phyloP scores from a whole-genome alignment of 768 basidiomycete species.

The Floccularia luteovirens region DNA sequence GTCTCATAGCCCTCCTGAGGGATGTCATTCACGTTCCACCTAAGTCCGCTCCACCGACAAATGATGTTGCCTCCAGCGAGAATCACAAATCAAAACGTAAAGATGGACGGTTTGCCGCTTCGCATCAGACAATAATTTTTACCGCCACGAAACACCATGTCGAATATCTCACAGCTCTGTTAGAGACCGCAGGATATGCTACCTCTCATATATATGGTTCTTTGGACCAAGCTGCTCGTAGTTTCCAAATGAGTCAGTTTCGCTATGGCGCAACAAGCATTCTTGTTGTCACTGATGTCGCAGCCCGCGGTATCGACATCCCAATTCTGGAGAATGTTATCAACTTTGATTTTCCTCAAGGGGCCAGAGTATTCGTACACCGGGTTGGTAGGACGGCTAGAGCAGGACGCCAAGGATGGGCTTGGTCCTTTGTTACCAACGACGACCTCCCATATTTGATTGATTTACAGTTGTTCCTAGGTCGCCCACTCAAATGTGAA shows the following conservation, averaged over 20 bases:
- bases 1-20: constrained; percentile 72
- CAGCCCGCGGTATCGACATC: constrained; percentile 96
- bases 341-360: constrained; percentile 97
- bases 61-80: constrained; percentile 21
- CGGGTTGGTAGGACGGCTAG: constrained; percentile 95
- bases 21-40: constrained; percentile 84
- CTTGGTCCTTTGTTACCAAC: constrained; percentile 89
- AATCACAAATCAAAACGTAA: constrained; percentile 46
- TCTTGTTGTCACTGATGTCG: constrained; percentile 95
- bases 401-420: constrained; percentile 92
- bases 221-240: constrained; percentile 86
- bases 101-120: constrained; percentile 45
- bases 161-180: constrained; percentile 80
- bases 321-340: constrained; percentile 94
- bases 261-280: constrained; percentile 72
- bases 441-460: constrained; percentile 84
- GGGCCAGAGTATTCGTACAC: constrained; percentile 90
- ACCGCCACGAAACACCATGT: constrained; percentile 98
- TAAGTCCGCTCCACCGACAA: constrained; percentile 23
- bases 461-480: constrained; percentile 90
- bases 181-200: constrained; percentile 76
- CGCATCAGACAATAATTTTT: constrained; percentile 92
- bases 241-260: constrained; percentile 87
- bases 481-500: constrained; percentile 61
- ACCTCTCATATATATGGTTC: constrained; percentile 95